These are phyloP conservation scores for Mortierella sp. DNA, from an alignment of 371 early-diverging fungal species.

Conservation along the genomic window DNA sequence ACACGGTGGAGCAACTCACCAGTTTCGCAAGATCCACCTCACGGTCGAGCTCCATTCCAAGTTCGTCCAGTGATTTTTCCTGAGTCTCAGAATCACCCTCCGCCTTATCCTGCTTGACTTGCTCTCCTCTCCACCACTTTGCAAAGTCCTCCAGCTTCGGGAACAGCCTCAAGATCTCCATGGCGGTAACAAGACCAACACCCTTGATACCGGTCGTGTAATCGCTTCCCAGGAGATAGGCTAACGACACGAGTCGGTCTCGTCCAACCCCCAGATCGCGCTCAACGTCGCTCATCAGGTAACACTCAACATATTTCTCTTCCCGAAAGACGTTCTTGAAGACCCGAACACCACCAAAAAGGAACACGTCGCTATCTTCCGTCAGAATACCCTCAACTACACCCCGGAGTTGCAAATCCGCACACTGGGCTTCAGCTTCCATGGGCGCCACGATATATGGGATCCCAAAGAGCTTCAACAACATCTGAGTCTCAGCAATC, in stretches of 20 bases:
- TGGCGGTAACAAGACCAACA: conserved; percentile 94
- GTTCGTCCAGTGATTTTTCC: conserved; percentile 20
- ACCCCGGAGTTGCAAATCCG: conserved; percentile 72
- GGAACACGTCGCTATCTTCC: conserved; percentile 98
- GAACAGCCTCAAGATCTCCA: conserved; percentile 90
- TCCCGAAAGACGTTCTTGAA: conserved; percentile 98
- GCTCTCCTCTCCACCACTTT: conserved; percentile 73
- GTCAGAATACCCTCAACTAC: conserved; percentile 98
- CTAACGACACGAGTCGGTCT: conserved; percentile 86
- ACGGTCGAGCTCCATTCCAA: conserved; percentile 39
- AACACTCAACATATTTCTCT: conserved; percentile 90
- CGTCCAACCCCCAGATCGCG: conserved; percentile 78
- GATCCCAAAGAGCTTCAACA: conserved; percentile 95
- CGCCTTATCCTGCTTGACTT: conserved; percentile 1
- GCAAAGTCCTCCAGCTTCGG: conserved; percentile 66
- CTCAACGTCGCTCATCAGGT: conserved; percentile 75
- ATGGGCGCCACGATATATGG: conserved; percentile 96
- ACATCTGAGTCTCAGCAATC: conserved; percentile 77
- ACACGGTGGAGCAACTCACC: conserved; percentile 59
- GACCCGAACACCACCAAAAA: conserved; percentile 93
- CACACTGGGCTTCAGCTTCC: conserved; percentile 99
- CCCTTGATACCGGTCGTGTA: conserved; percentile 97
- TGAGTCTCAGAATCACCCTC: conserved; percentile 26
- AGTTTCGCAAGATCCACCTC: conserved; percentile 72
- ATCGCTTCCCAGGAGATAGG: conserved; percentile 97